A percentile compares a stretch with the other conserved stretches of the same genome.
Conservation (phyloP, 495 filamentous ascomycete genomes). For the Echria macrotheca region DNA sequence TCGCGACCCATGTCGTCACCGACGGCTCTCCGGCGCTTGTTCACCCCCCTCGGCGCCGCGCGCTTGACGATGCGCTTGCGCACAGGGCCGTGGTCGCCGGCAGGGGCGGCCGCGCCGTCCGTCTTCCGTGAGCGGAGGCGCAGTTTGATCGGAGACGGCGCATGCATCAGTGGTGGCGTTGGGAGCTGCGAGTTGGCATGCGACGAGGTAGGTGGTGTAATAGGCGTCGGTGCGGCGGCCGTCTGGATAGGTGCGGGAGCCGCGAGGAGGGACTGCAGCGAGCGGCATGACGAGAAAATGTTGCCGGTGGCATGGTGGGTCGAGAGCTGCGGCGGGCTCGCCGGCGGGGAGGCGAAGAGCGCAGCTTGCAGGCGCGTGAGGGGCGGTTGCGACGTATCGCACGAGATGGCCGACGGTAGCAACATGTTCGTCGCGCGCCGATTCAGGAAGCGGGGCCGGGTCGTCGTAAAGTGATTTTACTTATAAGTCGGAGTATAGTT, state of each 20-base stretch:
- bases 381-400: slow-evolving; percentile 54
- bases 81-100: slow-evolving; percentile 17
- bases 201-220: slow-evolving; percentile 44
- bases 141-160: slow-evolving; percentile 41
- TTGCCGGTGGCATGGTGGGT: slow-evolving; percentile 48
- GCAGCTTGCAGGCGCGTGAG: slow-evolving; percentile 48
- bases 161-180: slow-evolving; percentile 48
- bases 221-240: slow-evolving; percentile 28
- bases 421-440: slow-evolving; percentile 44
- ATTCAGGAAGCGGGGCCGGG: background rate
- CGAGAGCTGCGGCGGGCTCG: slow-evolving; percentile 57
- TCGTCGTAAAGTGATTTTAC: background rate
- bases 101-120: slow-evolving; percentile 15
- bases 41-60: slow-evolving; percentile 43
- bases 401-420: slow-evolving; percentile 64
- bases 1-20: slow-evolving; percentile 49
- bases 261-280: slow-evolving; percentile 62
- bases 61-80: slow-evolving; percentile 50
- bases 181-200: slow-evolving; percentile 43
- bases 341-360: slow-evolving; percentile 56
- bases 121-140: slow-evolving; percentile 42
- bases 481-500: slow-evolving; percentile 1
- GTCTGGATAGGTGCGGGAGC: slow-evolving; percentile 35
- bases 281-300: slow-evolving; percentile 63
- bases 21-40: slow-evolving; percentile 57